These are phyloP conservation scores for Arthrobotrys sphaeroides DNA, from an alignment of 2,329 filamentous ascomycete genomes.

Conservation along the genomic window DNA sequence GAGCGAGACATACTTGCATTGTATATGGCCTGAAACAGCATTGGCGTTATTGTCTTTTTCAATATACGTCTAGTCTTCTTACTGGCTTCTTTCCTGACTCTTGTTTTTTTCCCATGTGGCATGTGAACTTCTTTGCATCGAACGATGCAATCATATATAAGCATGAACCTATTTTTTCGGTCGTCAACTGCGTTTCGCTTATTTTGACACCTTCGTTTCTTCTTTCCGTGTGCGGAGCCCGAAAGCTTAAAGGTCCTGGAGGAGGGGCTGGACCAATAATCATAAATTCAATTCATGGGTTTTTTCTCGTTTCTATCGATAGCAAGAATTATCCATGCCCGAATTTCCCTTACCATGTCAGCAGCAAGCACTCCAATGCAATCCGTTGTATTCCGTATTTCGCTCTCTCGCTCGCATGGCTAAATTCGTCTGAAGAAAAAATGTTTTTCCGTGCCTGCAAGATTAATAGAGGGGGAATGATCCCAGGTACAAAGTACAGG, in stretches of 20 bases:
- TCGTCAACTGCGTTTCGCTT: slow-evolving; percentile 48
- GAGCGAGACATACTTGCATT: slow-evolving; percentile 27
- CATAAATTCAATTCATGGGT: slow-evolving; percentile 15
- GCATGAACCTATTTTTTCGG: background rate
- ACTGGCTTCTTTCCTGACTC: background rate
- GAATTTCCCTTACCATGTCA: background rate
- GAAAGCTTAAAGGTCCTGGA: slow-evolving; percentile 1
- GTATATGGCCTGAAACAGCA: slow-evolving; percentile 17
- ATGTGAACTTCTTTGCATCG: slow-evolving; percentile 46
- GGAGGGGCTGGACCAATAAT: slow-evolving; percentile 46
- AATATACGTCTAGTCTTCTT: slow-evolving; percentile 8
- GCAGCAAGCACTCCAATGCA: background rate
- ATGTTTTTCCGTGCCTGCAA: slow-evolving; percentile 47
- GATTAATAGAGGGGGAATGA: background rate
- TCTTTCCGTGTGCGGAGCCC: slow-evolving; percentile 29
- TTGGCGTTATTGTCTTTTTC: no score
- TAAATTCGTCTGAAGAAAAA: slow-evolving; percentile 48
- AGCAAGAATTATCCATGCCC: slow-evolving; percentile 5
- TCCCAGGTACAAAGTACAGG: background rate
- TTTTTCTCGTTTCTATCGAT: slow-evolving; percentile 41
- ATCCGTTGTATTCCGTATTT: slow-evolving; percentile 27
- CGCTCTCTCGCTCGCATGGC: slow-evolving; percentile 42
- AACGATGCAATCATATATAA: background rate
- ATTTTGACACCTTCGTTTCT: slow-evolving; percentile 49
- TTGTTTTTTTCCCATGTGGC: slow-evolving; percentile 34